Evolutionary conservation across 345 rosid species (phyloP).

Genomic region (Salix suchowensis): DNA sequence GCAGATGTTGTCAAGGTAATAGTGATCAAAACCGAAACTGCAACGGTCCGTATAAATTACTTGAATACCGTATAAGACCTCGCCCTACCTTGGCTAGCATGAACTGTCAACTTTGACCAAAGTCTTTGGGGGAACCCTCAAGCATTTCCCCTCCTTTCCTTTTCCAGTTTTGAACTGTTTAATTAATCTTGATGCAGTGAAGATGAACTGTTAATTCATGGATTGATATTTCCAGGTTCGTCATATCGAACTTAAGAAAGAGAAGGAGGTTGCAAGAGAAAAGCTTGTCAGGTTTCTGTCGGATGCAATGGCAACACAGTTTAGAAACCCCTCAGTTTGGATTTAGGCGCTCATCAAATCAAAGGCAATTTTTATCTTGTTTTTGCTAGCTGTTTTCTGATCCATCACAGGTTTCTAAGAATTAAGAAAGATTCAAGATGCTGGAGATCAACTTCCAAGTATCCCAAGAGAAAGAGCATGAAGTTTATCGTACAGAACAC

Average conservation of each 20-base stretch:
- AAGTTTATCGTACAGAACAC: not conserved
- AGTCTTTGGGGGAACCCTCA: not conserved
- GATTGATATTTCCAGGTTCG: constrained; percentile 49
- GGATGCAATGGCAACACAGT: constrained; percentile 67
- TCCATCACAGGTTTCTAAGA: not conserved
- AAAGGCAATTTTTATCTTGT: not conserved
- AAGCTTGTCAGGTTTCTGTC: constrained; percentile 59
- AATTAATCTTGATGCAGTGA: not conserved
- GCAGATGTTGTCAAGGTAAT: constrained; percentile 74
- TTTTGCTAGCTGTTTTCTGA: not conserved
- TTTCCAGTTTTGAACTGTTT: not conserved
- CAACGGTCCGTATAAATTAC: no score
- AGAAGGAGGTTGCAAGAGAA: constrained; percentile 68
- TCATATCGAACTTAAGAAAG: constrained; percentile 74
- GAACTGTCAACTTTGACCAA: not conserved
- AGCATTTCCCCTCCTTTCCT: not conserved
- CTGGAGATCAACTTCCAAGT: not conserved
- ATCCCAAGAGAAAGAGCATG: not conserved
- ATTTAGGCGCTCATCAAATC: constrained; percentile 26
- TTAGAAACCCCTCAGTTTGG: constrained; percentile 73
- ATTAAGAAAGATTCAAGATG: not conserved
- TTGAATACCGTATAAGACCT: not conserved
- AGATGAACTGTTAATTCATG: not conserved
- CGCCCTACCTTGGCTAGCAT: not conserved
- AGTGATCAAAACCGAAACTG: not conserved